Percentiles rank a stretch among this genome's conserved stretches.
Evolutionary conservation across 805 yeast genomes (phyloP).

Genomic region (Candida ovalis): DNA sequence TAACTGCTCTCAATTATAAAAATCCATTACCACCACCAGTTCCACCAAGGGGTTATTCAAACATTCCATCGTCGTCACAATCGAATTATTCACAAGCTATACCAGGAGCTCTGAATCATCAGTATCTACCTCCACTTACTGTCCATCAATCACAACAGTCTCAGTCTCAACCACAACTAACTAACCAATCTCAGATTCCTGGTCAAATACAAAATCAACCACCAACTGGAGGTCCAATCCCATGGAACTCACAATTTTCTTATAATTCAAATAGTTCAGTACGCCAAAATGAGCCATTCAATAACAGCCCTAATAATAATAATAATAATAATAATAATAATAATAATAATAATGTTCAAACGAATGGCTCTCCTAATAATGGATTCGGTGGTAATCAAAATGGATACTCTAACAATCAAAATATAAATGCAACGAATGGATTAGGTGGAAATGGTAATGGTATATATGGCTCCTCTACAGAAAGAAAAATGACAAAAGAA

Average conservation of each 20-base stretch:
- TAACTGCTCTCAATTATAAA: not conserved
- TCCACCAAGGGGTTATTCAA: not conserved
- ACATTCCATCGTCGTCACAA: not conserved
- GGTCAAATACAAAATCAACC: not conserved
- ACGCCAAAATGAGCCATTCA: not conserved
- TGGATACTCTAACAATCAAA: no score
- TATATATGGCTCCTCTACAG: not conserved
- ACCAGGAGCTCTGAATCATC: not conserved
- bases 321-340: no score
- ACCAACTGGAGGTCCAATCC: not conserved
- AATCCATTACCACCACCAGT: not conserved
- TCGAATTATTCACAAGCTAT: not conserved
- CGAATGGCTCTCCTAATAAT: not conserved
- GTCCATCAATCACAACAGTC: conserved; percentile 1
- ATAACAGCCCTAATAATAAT: not conserved
- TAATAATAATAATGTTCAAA: not conserved
- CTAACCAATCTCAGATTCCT: not conserved
- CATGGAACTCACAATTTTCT: not conserved
- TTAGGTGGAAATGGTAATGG: not conserved
- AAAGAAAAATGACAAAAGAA: conserved; percentile 33
- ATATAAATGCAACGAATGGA: not conserved
- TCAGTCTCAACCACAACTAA: not conserved
- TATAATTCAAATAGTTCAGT: not conserved
- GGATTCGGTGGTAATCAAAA: not conserved
- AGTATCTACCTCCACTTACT: not conserved